phyloP scores from a whole-genome alignment of 805 yeast genomes.

The Metschnikowia picachoensis region DNA sequence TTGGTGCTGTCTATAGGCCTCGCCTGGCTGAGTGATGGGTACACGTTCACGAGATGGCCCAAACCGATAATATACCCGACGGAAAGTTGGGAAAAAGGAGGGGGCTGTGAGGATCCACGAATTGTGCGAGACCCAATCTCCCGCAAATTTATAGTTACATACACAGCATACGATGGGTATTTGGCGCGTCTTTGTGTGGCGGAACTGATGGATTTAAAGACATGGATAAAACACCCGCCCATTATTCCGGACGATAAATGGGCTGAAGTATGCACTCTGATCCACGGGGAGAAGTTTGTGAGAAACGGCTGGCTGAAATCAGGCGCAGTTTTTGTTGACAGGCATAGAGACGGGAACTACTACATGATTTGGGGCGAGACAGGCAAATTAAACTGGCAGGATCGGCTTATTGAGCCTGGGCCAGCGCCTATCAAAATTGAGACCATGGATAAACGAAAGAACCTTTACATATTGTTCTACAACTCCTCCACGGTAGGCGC shows the following conservation, averaged over 20 bases:
- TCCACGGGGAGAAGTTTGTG: slow-evolving; percentile 24
- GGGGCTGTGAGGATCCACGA: slow-evolving; percentile 44
- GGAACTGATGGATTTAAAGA: slow-evolving; percentile 30
- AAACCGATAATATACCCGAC: slow-evolving; percentile 34
- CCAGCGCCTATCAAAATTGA: slow-evolving; percentile 39
- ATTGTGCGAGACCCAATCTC: slow-evolving; percentile 35
- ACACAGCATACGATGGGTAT: slow-evolving; percentile 36
- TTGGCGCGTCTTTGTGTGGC: slow-evolving; percentile 41
- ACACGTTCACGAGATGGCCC: slow-evolving; percentile 26
- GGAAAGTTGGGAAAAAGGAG: slow-evolving; percentile 37
- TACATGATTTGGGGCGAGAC: slow-evolving; percentile 44
- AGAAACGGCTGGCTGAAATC: slow-evolving; percentile 39
- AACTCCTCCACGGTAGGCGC: slow-evolving; percentile 39
- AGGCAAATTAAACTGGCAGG: slow-evolving; percentile 29
- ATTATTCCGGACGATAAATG: slow-evolving; percentile 25
- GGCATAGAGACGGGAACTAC: slow-evolving; percentile 30
- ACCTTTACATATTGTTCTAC: slow-evolving; percentile 36
- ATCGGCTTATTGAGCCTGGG: slow-evolving; percentile 38
- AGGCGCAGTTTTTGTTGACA: slow-evolving; percentile 37
- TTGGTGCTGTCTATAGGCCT: slow-evolving; percentile 35
- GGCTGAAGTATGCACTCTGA: slow-evolving; percentile 29
- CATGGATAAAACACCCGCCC: slow-evolving; percentile 38
- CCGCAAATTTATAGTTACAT: slow-evolving; percentile 36
- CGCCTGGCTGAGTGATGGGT: slow-evolving; percentile 41
- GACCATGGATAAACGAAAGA: slow-evolving; percentile 17